These are phyloP conservation scores for Hirsutella minnesotensis DNA, from an alignment of 2,329 filamentous ascomycete species.

Conservation along the genomic window DNA sequence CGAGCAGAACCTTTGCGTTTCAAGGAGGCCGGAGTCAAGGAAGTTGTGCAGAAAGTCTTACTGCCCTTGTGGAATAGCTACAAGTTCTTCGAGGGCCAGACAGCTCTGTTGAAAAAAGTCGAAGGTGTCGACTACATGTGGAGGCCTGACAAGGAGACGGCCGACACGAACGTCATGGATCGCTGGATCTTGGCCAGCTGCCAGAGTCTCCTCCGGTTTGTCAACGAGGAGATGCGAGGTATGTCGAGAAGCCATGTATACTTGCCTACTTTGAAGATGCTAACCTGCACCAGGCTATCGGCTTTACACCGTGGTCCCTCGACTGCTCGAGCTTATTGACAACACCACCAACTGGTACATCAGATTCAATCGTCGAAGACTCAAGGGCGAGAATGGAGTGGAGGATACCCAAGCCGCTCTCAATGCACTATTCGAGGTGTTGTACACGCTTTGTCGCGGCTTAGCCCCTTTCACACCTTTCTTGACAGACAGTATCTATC, in stretches of 20 bases:
- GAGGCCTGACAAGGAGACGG: constrained; percentile 61
- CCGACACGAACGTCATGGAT: constrained; percentile 88
- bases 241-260: constrained; percentile 21
- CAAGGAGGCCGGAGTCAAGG: constrained; percentile 85
- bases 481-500: constrained; percentile 89
- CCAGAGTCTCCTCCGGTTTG: constrained; percentile 81
- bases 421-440: constrained; percentile 87
- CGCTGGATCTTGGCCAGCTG: constrained; percentile 89
- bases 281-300: constrained; percentile 42
- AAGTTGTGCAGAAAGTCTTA: constrained; percentile 85
- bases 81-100: constrained; percentile 90
- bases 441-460: constrained; percentile 78
- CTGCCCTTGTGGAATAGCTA: constrained; percentile 93
- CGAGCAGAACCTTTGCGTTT: constrained; percentile 83
- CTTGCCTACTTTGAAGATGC: background rate
- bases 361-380: constrained; percentile 77
- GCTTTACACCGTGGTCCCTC: constrained; percentile 83
- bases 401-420: constrained; percentile 83
- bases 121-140: constrained; percentile 67
- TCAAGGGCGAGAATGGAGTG: constrained; percentile 80
- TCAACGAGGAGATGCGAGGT: constrained; percentile 83
- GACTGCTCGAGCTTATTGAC: constrained; percentile 73
- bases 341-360: constrained; percentile 99
- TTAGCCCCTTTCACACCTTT: constrained; percentile 94
- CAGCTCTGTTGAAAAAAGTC: constrained; percentile 75